Evolutionary conservation across 768 basidiomycete genomes (phyloP).

Genomic region (Rossbeevera mucosa): DNA sequence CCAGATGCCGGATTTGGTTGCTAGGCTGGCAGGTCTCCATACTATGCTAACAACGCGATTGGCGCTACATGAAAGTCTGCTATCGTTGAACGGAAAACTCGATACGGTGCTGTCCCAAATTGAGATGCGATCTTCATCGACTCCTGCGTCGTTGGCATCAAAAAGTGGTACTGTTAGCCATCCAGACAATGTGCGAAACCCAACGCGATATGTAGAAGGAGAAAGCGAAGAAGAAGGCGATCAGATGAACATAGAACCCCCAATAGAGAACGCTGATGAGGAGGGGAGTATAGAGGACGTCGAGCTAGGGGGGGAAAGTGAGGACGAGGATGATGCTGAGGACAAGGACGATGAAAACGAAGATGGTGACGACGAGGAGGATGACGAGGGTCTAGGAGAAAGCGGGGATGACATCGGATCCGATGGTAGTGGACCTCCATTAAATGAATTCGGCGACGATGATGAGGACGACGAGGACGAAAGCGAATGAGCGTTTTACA

Average conservation of each 20-base stretch:
- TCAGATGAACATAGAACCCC: constrained; percentile 55
- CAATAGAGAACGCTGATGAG: constrained; percentile 59
- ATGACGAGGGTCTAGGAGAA: constrained; percentile 41
- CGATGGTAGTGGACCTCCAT: constrained; percentile 35
- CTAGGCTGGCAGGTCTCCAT: constrained; percentile 81
- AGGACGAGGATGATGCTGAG: constrained; percentile 39
- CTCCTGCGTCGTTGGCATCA: constrained; percentile 51
- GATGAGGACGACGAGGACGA: constrained; percentile 53
- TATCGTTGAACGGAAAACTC: constrained; percentile 82
- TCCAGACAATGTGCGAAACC: constrained; percentile 36
- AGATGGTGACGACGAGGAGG: constrained; percentile 40
- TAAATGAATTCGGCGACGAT: constrained; percentile 57
- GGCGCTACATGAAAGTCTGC: constrained; percentile 76
- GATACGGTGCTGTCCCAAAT: constrained; percentile 95
- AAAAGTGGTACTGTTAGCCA: constrained; percentile 36
- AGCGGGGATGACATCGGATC: constrained; percentile 38
- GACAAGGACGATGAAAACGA: constrained; percentile 33
- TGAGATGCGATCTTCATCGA: constrained; percentile 75
- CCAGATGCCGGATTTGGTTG: constrained; percentile 90
- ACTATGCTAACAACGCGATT: constrained; percentile 75
- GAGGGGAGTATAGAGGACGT: constrained; percentile 76
- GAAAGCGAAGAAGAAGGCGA: constrained; percentile 69
- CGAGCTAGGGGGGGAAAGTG: constrained; percentile 64
- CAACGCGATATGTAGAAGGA: constrained; percentile 68
- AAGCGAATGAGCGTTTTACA: constrained; percentile 37